Evolutionary conservation across 2,329 filamentous ascomycete genomes (phyloP).

Genomic region (Cyphellophora europaea): DNA sequence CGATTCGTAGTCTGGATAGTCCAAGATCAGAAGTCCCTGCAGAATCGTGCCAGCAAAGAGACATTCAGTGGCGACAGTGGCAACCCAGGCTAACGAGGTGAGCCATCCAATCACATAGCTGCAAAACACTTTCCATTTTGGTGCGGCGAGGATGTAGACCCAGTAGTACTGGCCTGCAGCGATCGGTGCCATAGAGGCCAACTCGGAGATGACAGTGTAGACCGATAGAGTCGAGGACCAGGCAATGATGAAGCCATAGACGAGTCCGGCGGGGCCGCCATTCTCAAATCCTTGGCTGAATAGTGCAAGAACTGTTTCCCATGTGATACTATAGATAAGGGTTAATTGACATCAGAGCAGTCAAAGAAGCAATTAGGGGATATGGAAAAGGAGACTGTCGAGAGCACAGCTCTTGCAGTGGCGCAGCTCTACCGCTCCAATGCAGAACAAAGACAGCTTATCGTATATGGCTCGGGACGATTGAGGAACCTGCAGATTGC

Average conservation of each 20-base stretch:
- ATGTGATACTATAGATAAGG: too few species aligned
- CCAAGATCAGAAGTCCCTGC: conserved; percentile 30
- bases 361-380: too few species aligned
- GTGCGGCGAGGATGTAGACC: conserved; percentile 36
- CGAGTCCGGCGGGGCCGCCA: conserved; percentile 38
- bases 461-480: too few species aligned
- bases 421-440: too few species aligned
- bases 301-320: conserved; percentile 36
- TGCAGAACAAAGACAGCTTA: too few species aligned
- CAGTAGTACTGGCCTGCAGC: conserved; percentile 38
- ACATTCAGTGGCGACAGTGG: conserved; percentile 32
- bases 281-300: conserved; percentile 34
- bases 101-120: conserved; percentile 38
- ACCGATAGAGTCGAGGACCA: conserved; percentile 40
- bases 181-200: conserved; percentile 39
- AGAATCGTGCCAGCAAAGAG: conserved; percentile 33
- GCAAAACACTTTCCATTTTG: conserved; percentile 28
- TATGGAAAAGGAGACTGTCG: too few species aligned
- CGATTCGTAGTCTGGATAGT: conserved; percentile 26
- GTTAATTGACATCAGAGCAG: too few species aligned
- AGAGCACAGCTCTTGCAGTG: too few species aligned
- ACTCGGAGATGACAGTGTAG: conserved; percentile 38
- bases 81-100: conserved; percentile 33
- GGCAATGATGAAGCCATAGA: conserved; percentile 45
- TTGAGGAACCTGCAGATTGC: too few species aligned